phyloP scores from a whole-genome alignment of 2,329 filamentous ascomycete species.

The Aspergillus sp. region DNA sequence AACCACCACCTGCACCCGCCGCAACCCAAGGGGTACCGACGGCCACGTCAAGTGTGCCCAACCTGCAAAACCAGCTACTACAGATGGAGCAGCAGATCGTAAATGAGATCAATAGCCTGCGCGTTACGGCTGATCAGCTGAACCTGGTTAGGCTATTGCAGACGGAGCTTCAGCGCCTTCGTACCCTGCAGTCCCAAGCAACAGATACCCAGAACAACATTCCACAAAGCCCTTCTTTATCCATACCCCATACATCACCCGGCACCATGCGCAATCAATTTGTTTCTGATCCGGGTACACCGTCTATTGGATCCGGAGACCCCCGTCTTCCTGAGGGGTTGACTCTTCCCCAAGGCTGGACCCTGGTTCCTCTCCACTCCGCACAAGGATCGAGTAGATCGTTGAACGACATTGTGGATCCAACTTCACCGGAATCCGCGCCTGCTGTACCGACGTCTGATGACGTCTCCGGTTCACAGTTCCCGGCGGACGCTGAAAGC shows the following conservation, averaged over 20 bases:
- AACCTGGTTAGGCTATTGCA: constrained; percentile 67
- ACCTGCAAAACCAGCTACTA: constrained; percentile 60
- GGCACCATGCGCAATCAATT: constrained; percentile 30
- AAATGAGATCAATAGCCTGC: constrained; percentile 64
- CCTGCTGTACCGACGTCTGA: neutral
- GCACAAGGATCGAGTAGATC: constrained; percentile 7
- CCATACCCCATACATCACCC: constrained; percentile 18
- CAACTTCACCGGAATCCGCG: constrained; percentile 6
- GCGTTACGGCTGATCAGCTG: constrained; percentile 66
- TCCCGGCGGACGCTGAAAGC: neutral
- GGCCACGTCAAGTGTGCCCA: constrained; percentile 23
- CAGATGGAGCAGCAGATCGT: constrained; percentile 69
- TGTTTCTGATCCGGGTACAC: constrained; percentile 27
- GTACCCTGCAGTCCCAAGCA: constrained; percentile 46
- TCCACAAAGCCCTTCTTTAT: constrained; percentile 15
- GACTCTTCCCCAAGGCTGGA: constrained; percentile 52
- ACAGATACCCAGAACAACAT: constrained; percentile 6
- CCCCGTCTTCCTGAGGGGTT: constrained; percentile 52
- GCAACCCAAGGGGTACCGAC: constrained; percentile 17
- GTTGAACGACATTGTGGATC: constrained; percentile 1
- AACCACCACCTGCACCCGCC: constrained; percentile 19
- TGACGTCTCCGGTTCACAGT: neutral
- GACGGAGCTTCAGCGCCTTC: constrained; percentile 65
- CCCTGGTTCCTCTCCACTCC: constrained; percentile 31
- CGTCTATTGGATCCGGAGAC: constrained; percentile 43